These are phyloP conservation scores for Psilocybe subaeruginosa DNA, from an alignment of 768 basidiomycete species.

Conservation along the genomic window DNA sequence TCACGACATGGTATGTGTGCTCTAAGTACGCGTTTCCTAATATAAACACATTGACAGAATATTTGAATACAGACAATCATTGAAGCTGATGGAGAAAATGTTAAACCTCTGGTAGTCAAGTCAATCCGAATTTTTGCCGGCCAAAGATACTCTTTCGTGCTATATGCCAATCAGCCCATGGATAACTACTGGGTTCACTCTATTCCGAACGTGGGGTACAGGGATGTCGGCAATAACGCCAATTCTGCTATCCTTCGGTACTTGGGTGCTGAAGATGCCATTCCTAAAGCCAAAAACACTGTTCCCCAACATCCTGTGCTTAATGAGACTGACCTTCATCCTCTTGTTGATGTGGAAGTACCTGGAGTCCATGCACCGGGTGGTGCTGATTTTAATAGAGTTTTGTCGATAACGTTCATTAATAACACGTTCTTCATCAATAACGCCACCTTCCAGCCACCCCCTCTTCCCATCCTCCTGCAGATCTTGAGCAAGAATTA, in stretches of 20 bases:
- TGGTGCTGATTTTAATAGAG: constrained; percentile 37
- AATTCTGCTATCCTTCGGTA: constrained; percentile 62
- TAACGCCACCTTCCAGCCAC: constrained; percentile 34
- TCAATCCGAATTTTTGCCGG: constrained; percentile 35
- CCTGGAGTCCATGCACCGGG: constrained; percentile 38
- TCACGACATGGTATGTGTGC: constrained; percentile 35
- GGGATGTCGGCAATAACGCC: constrained; percentile 33
- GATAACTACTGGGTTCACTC: constrained; percentile 50
- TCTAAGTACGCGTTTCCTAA: background rate
- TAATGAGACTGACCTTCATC: constrained; percentile 38
- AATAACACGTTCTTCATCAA: constrained; percentile 31
- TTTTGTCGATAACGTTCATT: constrained; percentile 8
- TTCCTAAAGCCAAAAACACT: constrained; percentile 35
- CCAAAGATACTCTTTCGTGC: constrained; percentile 48
- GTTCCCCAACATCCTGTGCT: constrained; percentile 32
- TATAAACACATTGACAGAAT: background rate
- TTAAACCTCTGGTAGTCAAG: constrained; percentile 38
- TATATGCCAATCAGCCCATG: constrained; percentile 37
- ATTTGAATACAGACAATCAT: constrained; percentile 31
- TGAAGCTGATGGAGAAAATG: constrained; percentile 42
- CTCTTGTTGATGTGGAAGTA: constrained; percentile 25
- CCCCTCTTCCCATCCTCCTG: constrained; percentile 45
- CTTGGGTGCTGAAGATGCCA: constrained; percentile 39
- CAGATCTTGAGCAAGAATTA: constrained; percentile 45
- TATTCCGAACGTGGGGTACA: constrained; percentile 29